Evolutionary conservation across 2,329 filamentous ascomycete species (phyloP).

Genomic region (Fusarium xylarioides): DNA sequence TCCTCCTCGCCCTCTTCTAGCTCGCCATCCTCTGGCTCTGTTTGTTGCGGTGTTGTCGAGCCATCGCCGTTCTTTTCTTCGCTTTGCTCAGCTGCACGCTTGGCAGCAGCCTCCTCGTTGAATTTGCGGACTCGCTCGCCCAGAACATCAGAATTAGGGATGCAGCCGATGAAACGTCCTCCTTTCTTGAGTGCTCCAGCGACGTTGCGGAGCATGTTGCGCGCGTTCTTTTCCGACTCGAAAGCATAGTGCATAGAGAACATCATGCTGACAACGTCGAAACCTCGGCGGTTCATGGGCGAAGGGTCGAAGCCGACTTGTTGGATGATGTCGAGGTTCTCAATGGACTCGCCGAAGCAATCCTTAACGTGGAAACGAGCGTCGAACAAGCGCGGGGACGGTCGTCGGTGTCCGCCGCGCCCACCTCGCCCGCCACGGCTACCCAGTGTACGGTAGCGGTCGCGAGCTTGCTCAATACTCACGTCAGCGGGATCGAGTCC

Average conservation of each 20-base stretch:
- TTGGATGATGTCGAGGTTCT: conserved; percentile 80
- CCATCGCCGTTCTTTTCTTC: conserved; percentile 26
- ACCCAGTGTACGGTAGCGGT: conserved; percentile 80
- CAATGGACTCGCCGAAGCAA: conserved; percentile 87
- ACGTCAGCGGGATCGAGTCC: conserved; percentile 93
- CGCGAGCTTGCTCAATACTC: conserved; percentile 88
- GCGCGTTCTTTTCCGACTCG: conserved; percentile 87
- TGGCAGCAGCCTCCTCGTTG: conserved; percentile 63
- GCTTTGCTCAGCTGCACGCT: conserved; percentile 45
- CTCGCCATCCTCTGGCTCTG: conserved; percentile 54
- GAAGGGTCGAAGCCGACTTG: conserved; percentile 88
- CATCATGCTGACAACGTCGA: conserved; percentile 98
- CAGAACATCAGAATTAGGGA: conserved; percentile 95
- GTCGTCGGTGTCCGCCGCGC: conserved; percentile 59
- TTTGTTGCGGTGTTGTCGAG: conserved; percentile 39
- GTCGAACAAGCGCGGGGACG: conserved; percentile 73
- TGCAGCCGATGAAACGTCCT: conserved; percentile 91
- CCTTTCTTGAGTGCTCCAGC: conserved; percentile 91
- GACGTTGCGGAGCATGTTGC: conserved; percentile 93
- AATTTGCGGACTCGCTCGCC: conserved; percentile 79
- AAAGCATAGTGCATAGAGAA: conserved; percentile 99
- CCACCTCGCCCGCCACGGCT: conserved; percentile 66
- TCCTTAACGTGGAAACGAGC: conserved; percentile 91
- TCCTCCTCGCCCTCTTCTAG: conserved; percentile 70
- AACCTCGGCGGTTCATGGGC: conserved; percentile 79